Evolutionary conservation across 441 rosid genomes (phyloP).

Genomic region (Mallotus japonicus): DNA sequence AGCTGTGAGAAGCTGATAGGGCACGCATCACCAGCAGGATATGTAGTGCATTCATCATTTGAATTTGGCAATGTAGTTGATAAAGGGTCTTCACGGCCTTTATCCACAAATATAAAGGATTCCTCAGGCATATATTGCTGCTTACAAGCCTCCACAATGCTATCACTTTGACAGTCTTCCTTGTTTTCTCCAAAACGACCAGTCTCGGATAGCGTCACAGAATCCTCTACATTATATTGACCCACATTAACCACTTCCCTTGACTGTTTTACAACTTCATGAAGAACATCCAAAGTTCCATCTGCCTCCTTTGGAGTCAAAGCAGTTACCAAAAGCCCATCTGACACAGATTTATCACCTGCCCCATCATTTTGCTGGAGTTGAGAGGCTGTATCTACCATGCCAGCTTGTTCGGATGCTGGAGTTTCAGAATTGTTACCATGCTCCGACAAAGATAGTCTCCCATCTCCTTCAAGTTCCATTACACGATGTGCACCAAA

Average conservation of each 20-base stretch:
- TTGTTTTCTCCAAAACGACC: slow-evolving; percentile 21
- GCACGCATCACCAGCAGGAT: slow-evolving; percentile 39
- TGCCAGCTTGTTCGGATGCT: slow-evolving; percentile 25
- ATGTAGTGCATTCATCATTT: slow-evolving; percentile 29
- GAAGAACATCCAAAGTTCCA: slow-evolving; percentile 31
- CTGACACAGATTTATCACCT: slow-evolving; percentile 33
- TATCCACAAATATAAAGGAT: slow-evolving; percentile 36
- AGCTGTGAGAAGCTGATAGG: slow-evolving; percentile 51
- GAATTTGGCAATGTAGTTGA: slow-evolving; percentile 29
- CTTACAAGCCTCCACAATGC: slow-evolving; percentile 30
- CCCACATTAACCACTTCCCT: slow-evolving; percentile 29
- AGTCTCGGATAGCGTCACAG: slow-evolving; percentile 28
- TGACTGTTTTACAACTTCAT: slow-evolving; percentile 30
- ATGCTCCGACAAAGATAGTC: slow-evolving; percentile 21
- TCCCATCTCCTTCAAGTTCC: slow-evolving; percentile 32
- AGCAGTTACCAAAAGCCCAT: slow-evolving; percentile 30
- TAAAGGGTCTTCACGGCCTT: slow-evolving; percentile 40
- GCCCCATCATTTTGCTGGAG: slow-evolving; percentile 32
- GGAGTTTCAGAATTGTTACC: slow-evolving; percentile 29
- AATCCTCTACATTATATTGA: slow-evolving; percentile 30
- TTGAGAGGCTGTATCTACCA: slow-evolving; percentile 34
- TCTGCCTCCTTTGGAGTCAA: slow-evolving; percentile 27
- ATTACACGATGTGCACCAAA: slow-evolving; percentile 31
- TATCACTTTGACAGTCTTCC: slow-evolving; percentile 30
- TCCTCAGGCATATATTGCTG: slow-evolving; percentile 43